These are phyloP conservation scores for Yamadazyma atlantica DNA, from an alignment of 1,139 yeast species.

Conservation along the genomic window DNA sequence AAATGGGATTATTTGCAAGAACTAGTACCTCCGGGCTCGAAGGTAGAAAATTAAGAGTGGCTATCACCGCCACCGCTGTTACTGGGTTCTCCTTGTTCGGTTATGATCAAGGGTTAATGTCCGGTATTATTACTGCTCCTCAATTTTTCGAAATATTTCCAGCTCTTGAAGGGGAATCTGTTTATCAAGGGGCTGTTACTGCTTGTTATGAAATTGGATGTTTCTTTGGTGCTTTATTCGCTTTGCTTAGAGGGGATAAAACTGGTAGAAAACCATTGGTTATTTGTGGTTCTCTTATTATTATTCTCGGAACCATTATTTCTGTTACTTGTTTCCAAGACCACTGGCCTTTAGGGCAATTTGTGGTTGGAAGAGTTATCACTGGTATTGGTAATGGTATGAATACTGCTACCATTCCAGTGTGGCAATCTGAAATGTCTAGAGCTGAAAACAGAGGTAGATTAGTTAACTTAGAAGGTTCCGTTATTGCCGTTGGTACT, in stretches of 20 bases:
- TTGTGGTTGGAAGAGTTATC: constrained; percentile 46
- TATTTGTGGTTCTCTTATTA: constrained; percentile 36
- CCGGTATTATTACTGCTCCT: constrained; percentile 63
- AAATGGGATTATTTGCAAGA: constrained; percentile 25
- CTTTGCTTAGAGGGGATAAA: constrained; percentile 37
- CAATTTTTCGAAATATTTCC: constrained; percentile 61
- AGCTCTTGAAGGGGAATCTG: constrained; percentile 40
- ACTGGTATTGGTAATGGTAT: constrained; percentile 44
- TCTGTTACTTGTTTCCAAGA: constrained; percentile 53
- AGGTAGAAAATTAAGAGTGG: constrained; percentile 42
- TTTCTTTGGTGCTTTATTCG: constrained; percentile 61
- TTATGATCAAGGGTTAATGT: constrained; percentile 78
- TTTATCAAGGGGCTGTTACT: constrained; percentile 67
- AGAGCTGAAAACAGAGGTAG: constrained; percentile 42
- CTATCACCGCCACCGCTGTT: constrained; percentile 57
- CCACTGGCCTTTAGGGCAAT: constrained; percentile 50
- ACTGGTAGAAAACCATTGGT: constrained; percentile 48
- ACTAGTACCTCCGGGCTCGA: constrained; percentile 46
- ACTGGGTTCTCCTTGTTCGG: constrained; percentile 69
- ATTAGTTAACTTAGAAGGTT: constrained; percentile 67
- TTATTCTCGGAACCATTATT: constrained; percentile 45
- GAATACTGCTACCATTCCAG: constrained; percentile 40
- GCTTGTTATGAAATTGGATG: constrained; percentile 76
- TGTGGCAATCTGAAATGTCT: constrained; percentile 38
- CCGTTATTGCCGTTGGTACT: constrained; percentile 54